A percentile compares a stretch with the other conserved stretches of the same genome.
phyloP scores from a whole-genome alignment of 176 grass and related monocot species.

The Urochloa ruziziensis region DNA sequence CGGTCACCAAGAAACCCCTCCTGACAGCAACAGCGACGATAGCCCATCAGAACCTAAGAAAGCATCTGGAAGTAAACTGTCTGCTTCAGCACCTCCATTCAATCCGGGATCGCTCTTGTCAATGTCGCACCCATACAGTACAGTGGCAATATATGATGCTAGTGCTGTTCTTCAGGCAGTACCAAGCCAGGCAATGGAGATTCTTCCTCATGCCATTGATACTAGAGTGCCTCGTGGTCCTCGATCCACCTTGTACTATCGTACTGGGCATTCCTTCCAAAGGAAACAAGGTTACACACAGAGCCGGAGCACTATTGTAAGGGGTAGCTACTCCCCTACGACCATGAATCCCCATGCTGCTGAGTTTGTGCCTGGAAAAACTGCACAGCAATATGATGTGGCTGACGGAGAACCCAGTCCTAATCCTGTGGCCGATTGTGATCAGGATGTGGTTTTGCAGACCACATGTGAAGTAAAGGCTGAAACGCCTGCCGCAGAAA shows the following conservation, averaged over 20 bases:
- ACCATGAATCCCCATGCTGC: slow-evolving; percentile 97
- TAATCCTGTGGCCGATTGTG: slow-evolving; percentile 31
- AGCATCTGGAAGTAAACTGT: slow-evolving; percentile 82
- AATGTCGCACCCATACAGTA: slow-evolving; percentile 67
- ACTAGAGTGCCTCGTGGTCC: slow-evolving; percentile 79
- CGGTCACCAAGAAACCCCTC: slow-evolving; percentile 38
- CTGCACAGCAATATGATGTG: slow-evolving; percentile 53
- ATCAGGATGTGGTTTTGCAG: background rate
- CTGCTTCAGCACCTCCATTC: slow-evolving; percentile 96
- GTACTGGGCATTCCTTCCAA: slow-evolving; percentile 59
- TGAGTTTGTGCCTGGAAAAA: slow-evolving; percentile 83
- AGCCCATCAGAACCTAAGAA: slow-evolving; percentile 52
- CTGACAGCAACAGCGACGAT: slow-evolving; percentile 49
- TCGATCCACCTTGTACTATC: slow-evolving; percentile 73
- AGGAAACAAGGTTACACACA: slow-evolving; percentile 75
- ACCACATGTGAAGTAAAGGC: slow-evolving; percentile 17
- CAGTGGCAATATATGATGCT: slow-evolving; percentile 67
- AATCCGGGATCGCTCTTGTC: slow-evolving; percentile 76
- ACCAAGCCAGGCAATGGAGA: slow-evolving; percentile 59
- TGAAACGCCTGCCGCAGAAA: slow-evolving; percentile 29
- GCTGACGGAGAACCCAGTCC: slow-evolving; percentile 34
- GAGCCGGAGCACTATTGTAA: slow-evolving; percentile 58
- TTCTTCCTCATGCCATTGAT: slow-evolving; percentile 64
- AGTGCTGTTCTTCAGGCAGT: slow-evolving; percentile 55
- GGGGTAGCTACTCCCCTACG: slow-evolving; percentile 28